Evolutionary conservation across 805 yeast species (phyloP).

Genomic region (Ogataea nonfermentans): DNA sequence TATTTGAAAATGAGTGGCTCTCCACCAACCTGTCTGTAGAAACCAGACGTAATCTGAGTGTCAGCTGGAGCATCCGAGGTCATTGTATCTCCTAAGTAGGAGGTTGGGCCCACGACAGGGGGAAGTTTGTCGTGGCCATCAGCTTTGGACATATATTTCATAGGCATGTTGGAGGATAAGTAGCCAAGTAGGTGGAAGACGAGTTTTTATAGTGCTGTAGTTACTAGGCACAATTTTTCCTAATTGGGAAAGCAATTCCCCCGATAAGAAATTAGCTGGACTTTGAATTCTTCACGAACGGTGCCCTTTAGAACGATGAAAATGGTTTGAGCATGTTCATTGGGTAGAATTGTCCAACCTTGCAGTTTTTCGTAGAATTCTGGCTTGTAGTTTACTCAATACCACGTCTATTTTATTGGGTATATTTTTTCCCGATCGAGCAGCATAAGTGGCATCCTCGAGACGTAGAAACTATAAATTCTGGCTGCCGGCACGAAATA

Average conservation of each 20-base stretch:
- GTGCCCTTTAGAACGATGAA: too few species aligned
- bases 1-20: slow-evolving; percentile 63
- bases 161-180: slow-evolving; percentile 44
- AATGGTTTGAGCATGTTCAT: too few species aligned
- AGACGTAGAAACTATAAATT: slow-evolving; percentile 9
- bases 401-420: neutral
- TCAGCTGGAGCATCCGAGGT: slow-evolving; percentile 56
- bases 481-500: neutral
- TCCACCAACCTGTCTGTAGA: slow-evolving; percentile 64
- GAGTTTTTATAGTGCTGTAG: neutral
- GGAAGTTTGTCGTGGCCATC: slow-evolving; percentile 56
- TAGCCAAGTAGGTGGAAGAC: neutral
- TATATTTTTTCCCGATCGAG: slow-evolving; percentile 19
- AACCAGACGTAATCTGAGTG: slow-evolving; percentile 61
- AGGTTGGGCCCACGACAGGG: slow-evolving; percentile 57
- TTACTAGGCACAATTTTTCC: slow-evolving; percentile 4
- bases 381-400: too few species aligned
- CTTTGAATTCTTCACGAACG: neutral
- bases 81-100: slow-evolving; percentile 63
- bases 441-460: slow-evolving; percentile 4
- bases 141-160: slow-evolving; percentile 50
- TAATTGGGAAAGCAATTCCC: slow-evolving; percentile 2
- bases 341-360: too few species aligned
- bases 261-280: neutral
- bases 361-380: too few species aligned